These are phyloP conservation scores for Malassezia japonica DNA, from an alignment of 1,284 basidiomycete genomes.

Conservation along the genomic window DNA sequence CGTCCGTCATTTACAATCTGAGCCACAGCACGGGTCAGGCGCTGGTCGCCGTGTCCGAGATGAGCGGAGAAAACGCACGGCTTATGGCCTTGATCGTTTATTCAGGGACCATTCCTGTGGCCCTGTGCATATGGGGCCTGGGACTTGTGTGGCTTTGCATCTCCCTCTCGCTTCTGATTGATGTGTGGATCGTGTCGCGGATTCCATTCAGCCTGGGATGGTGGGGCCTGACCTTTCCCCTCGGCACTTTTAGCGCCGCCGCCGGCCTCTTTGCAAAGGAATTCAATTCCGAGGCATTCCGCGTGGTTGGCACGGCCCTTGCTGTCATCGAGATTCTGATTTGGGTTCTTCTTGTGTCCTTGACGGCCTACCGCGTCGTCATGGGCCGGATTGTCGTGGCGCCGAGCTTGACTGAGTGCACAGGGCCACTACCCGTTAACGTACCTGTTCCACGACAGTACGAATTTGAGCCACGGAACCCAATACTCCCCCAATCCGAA, in stretches of 20 bases:
- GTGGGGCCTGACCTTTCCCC: conserved; percentile 35
- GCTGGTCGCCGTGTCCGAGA: conserved; percentile 6
- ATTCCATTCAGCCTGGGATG: conserved; percentile 38
- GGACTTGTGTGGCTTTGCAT: conserved; percentile 51
- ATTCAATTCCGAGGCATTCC: conserved; percentile 27
- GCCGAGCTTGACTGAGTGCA: conserved; percentile 32
- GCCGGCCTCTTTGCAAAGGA: conserved; percentile 27
- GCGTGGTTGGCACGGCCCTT: conserved; percentile 25
- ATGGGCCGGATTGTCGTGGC: conserved; percentile 25
- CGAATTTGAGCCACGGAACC: too few species aligned
- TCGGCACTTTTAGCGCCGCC: conserved; percentile 28
- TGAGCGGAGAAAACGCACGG: conserved; percentile 16
- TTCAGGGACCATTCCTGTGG: conserved; percentile 26
- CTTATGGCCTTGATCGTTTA: conserved; percentile 31
- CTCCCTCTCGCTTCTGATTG: conserved; percentile 40
- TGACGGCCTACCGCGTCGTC: conserved; percentile 18
- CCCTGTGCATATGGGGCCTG: conserved; percentile 51
- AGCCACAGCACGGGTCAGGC: conserved; percentile 9
- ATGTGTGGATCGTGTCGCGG: conserved; percentile 25
- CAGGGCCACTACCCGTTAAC: too few species aligned
- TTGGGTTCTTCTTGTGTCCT: conserved; percentile 21
- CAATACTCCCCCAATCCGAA: too few species aligned
- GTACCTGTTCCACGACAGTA: too few species aligned
- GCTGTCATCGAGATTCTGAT: conserved; percentile 23
- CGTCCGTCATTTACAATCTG: conserved; percentile 20